Evolutionary conservation across 768 basidiomycete species (phyloP), one percentile per base, ranked within the genome.

Genomic region (Xerocomus spinulosus): DNA sequence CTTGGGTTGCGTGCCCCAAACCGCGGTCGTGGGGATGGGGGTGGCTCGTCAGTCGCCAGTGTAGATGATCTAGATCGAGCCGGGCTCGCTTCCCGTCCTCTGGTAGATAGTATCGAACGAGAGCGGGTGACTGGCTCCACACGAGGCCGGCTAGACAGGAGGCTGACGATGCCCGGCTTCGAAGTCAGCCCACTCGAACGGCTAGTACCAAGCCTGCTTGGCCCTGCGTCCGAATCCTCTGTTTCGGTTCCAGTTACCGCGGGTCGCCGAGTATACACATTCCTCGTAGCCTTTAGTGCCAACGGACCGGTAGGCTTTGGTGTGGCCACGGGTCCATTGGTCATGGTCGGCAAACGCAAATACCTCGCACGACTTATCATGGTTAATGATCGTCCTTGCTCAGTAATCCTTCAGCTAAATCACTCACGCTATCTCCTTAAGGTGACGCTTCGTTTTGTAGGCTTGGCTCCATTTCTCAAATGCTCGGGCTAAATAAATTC

Each of bases 351-450:
- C 30, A 92, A 73, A 49, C 85, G 83, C 51, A 92, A 77, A 68
- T 88, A 86, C 57, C 88, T 78, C 33, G 90, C 89, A 21, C 89
- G 88, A 49, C 89, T 92, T 29, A 33, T 42, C 44, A 56, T 17
- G 42, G 50, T 59, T 58, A 52, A 61, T 66, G 58, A 63, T 59
- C 55, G 54, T 60, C 48, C 38, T 15, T 41, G 51, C 55, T 32
- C 35, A 48, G 38, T 40, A 47, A 49, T 43, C 18, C 26, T 33
- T 39, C 53, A 48, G 46, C 25, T 18, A 44, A 44, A 52, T 45
- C 43, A 81, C 88, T 73, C 64, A 92, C 90, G 86, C 87, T 40
- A 90, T 82, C 43, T 90, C 87, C 63, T 87, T 89, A 34, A 85
- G 74, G 33, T 85, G 82, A 34, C 83, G 74, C 60, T 85, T 88